Base-by-base conservation (phyloP, 768 basidiomycete species). In the Hemileccinum rubropunctum region DNA sequence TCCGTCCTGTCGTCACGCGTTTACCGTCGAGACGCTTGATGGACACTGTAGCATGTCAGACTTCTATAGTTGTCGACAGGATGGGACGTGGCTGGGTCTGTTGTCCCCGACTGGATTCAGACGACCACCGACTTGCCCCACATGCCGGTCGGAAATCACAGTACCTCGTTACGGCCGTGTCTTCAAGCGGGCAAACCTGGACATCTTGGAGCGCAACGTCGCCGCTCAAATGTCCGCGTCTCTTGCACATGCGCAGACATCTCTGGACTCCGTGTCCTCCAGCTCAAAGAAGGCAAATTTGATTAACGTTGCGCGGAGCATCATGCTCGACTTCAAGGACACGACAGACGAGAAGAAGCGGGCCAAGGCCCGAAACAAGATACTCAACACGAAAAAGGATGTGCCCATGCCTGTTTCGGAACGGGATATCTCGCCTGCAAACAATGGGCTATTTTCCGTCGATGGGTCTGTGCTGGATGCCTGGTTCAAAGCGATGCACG, bases 11-110 rank as follows among this genome's bases (percentile, higher is more conserved):
- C 54, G 75, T 0, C 87, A 89, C 61, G 65, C 76, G 2, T 87
- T 89, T 62, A 88, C 87, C 0, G 77, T 86, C 14, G 85, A 85
- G 61, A 84, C 83, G 0, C 71, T 89, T 17, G 86, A 89, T 54
- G 86, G 84, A 0, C 68, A 74, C 37, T 81, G 78, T 53, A 59
- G 67, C 13, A 71, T 88, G 64, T 40, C 44, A 0, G 73, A 77
- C 4, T 83, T 76, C 57, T 88, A 88, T 60, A 54, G 48, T 1
- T 59, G 62, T 43, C 45, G 58, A 1, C 13, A 6, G 2, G 57
- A 72, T 11, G 76, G 72, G 7, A 62, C 45, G 32, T 85, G 78
- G 77, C n/a, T 59, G 12, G 72, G 73, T 6, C 62, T 82, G 21
- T 58, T 63, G 36, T 64, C 73, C 8, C 81, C 82, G 1, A 37